phyloP scores from a whole-genome alignment of 495 filamentous ascomycete genomes.

The Chaetomidium leptoderma region DNA sequence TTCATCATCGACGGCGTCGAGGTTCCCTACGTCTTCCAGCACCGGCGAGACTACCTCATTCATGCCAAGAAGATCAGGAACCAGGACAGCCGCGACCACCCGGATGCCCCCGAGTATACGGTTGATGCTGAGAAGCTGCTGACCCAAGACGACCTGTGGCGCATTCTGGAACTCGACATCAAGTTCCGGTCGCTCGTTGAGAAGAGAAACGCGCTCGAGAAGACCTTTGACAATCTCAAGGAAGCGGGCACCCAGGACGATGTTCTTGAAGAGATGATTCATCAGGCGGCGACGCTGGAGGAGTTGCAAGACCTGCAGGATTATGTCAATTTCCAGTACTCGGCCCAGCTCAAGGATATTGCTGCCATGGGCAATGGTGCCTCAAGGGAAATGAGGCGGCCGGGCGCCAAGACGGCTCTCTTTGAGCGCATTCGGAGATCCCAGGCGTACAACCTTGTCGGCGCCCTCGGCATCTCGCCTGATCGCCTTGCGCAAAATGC shows the following conservation, averaged over 20 bases:
- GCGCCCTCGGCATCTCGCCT: slow-evolving; percentile 83
- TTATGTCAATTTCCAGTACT: slow-evolving; percentile 93
- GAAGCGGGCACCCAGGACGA: slow-evolving; percentile 51
- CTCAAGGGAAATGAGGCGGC: slow-evolving; percentile 57
- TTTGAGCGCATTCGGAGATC: slow-evolving; percentile 80
- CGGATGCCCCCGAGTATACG: slow-evolving; percentile 65
- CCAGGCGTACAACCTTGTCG: slow-evolving; percentile 75
- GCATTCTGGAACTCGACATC: slow-evolving; percentile 87
- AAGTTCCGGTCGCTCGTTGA: slow-evolving; percentile 88
- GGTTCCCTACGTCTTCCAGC: slow-evolving; percentile 95
- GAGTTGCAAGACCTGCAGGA: slow-evolving; percentile 95
- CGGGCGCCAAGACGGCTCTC: slow-evolving; percentile 66
- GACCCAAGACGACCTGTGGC: slow-evolving; percentile 90
- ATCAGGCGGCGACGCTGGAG: slow-evolving; percentile 73
- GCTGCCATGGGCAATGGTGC: slow-evolving; percentile 52
- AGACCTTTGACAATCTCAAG: slow-evolving; percentile 68
- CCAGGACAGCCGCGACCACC: slow-evolving; percentile 47
- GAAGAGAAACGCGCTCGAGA: slow-evolving; percentile 78
- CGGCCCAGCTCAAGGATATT: slow-evolving; percentile 72
- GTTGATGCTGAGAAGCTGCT: slow-evolving; percentile 82
- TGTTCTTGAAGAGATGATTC: slow-evolving; percentile 75
- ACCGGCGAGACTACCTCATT: slow-evolving; percentile 96
- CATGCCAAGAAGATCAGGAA: slow-evolving; percentile 74
- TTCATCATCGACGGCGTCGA: slow-evolving; percentile 89
- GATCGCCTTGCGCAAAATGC: slow-evolving; percentile 83